Evolutionary conservation across 306 rosid species (phyloP), one percentile per base, ranked within the genome.

Genomic region (Mucuna pruriens): DNA sequence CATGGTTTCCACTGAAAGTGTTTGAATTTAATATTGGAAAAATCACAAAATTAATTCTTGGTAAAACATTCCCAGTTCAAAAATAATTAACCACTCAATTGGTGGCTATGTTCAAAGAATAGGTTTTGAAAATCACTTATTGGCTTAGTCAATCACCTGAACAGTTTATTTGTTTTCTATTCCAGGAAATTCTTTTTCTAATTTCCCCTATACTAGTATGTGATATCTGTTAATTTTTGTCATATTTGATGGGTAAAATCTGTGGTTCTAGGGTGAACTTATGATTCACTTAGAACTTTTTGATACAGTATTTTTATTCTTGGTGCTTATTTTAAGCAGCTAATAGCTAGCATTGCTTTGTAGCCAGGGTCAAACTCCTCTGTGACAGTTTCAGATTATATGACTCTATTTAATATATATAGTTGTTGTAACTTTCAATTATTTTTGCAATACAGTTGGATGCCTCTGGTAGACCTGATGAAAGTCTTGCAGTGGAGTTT

Each of bases 401-500:
- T 80, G 55, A 36, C 42, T 54, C 61, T 62, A 29, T 75, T 49
- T 51, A 69, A 34, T 57, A 34, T 44, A 67, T 74, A 15, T 46
- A 57, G 54, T 40, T 74, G 46, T 69, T 72, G 17, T 61, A 62
- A 80, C 79, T 71, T 72, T 67, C 26, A 17, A 34, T 81, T 66
- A 51, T 78, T 78, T 75, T 83, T 78, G 79, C 69, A 58, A 49
- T 58, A 88, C 90, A 94, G 98, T 82, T 94, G 94, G 97, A 94
- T 84, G 91, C 97, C 78, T 79, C 90, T 17, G 98, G 98, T 71
- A 85, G 98, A 86, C 90, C 97, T 10, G 97, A 94, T 90, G 98
- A 94, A 91, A 94, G 98, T 86, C 94, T 94, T 73, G 88, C 89
- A 10, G 74, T 90, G 78, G 97, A 92, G 86, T 82, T 91, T 91